Base-by-base conservation (phyloP, 305 asterid species). In the Fraxinus floribunda region DNA sequence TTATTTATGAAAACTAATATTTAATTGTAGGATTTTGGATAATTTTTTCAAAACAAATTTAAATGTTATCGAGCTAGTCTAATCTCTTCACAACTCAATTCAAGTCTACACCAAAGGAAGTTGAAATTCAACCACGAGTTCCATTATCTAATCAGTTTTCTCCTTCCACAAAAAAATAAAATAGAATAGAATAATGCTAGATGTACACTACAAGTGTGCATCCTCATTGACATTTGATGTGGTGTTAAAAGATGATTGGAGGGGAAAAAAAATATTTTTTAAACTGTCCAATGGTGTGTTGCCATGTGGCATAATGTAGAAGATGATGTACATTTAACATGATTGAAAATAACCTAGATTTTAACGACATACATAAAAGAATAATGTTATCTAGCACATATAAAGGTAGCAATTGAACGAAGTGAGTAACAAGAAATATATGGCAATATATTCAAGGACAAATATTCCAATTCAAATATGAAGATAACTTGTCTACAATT, bases 61-160 rank as follows among this genome's bases (percentile, higher is more conserved):
- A 52, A 52, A 16, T 52, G 64, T 16, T n/a, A 5, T 83, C 44
- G 80, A 79, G 62, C 72, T 72, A 49, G 79, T 4, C 18, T 76
- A 0, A 11, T 55, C 22, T 1, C 64, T 6, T 16, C 64, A 52
- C 24, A 52, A 52, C 24, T 52, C 64, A 5, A 20, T 52, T 52
- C n/a, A 52, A 22, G 60, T 49, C 18, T 49, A 49, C 22, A 1
- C 22, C 20, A 4, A 16, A 18, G 64, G 24, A 52, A n/a, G 24
- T 52, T 18, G 64, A 52, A n/a, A 52, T 52, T 52, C 8, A 4
- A 15, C 8, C 62, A 49, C 18, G 20, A 49, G 20, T 49, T 49
- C 16, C 7, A 15, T 15, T 1, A 4, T 49, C 20, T 13, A 46
- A 46, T 49, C 60, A 49, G 60, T 49, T 49, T 49, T 49, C 22